Conservation (phyloP, 176 grass and related monocot species). For the Aegilops speltoides region DNA sequence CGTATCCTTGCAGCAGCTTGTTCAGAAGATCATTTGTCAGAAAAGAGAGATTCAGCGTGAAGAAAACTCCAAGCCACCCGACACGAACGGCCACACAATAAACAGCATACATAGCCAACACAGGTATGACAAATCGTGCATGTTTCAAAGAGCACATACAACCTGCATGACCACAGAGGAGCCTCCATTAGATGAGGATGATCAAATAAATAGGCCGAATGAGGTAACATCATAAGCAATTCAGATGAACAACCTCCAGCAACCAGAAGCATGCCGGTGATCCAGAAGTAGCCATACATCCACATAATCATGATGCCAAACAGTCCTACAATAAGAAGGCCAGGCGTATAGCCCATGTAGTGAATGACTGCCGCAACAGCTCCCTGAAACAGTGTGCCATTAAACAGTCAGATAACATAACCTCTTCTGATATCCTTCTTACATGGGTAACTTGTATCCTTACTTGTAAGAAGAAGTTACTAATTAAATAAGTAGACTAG, state of each 20-base stretch:
- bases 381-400: slow-evolving; percentile 55
- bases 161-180: slow-evolving; percentile 51
- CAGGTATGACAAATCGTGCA: slow-evolving; percentile 82
- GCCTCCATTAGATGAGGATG: slow-evolving; percentile 18
- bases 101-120: slow-evolving; percentile 79
- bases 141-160: slow-evolving; percentile 92
- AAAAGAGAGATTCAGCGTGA: slow-evolving; percentile 86
- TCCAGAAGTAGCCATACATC: slow-evolving; percentile 98
- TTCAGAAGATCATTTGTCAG: slow-evolving; percentile 89
- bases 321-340: slow-evolving; percentile 79
- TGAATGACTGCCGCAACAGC: slow-evolving; percentile 66
- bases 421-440: slow-evolving; percentile 16
- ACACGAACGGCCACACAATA: slow-evolving; percentile 69
- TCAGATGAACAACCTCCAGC: slow-evolving; percentile 68
- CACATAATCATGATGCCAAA: slow-evolving; percentile 92
- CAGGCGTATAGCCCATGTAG: slow-evolving; percentile 82
- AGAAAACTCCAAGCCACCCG: slow-evolving; percentile 83
- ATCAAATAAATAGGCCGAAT: slow-evolving; percentile 4
- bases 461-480: slow-evolving; percentile 27
- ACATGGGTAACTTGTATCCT: not conserved
- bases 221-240: not conserved
- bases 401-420: slow-evolving; percentile 37
- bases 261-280: slow-evolving; percentile 78
- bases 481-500: not conserved
- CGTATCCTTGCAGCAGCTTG: slow-evolving; percentile 74